Evolutionary conservation across 2,329 filamentous ascomycete genomes (phyloP), one percentile per base, ranked within the genome.

Genomic region (Ilyonectria destructans): DNA sequence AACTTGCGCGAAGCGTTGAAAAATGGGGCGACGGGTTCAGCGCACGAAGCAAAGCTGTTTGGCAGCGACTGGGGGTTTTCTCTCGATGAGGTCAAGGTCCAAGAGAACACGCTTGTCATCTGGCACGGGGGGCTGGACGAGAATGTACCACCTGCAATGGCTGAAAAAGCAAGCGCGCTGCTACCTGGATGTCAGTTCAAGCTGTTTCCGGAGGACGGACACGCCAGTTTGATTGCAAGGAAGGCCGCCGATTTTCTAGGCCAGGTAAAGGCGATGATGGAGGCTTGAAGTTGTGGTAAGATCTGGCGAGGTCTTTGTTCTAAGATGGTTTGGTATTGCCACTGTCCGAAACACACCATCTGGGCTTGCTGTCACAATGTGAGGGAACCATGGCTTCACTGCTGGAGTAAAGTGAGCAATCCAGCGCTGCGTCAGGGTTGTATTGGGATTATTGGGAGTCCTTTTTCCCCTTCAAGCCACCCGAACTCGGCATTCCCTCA

Each of bases 21-120:
- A 19, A 48, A 64, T 4, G 65, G 68, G 3, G 61, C 64, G 19
- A 29, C 35, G 7, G 65, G 64, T 7, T 60, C 65, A 13, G 65
- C 59, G 10, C 54, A 59, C 15, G 68, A 70, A n/a, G 59, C 54
- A 7, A 69, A 56, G 13, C 51, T 74, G 17, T 69, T 64, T 4
- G 68, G 62, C 9, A 65, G 67, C 8, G 55, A 66, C 9, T 74
- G 72, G 72, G 70, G 71, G 1, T 71, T 74, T 46, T 23, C 57
- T 7, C 31, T 73, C 3, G 58, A 66, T 13, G 71, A 74, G 10
- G 43, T 70, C 17, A 64, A 62, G n/a, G 57, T 70, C 2, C 52
- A 62, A 4, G 35, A 61, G 6, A 52, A 57, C 8, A 58, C 49
- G 8, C 59, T 68, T n/a, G 40, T 33, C 4, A 58, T 67, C 8